Percentiles rank a stretch among this genome's conserved stretches.
Evolutionary conservation across 2,329 filamentous ascomycete genomes (phyloP).

Genomic region (Aspergillus aculeatus): DNA sequence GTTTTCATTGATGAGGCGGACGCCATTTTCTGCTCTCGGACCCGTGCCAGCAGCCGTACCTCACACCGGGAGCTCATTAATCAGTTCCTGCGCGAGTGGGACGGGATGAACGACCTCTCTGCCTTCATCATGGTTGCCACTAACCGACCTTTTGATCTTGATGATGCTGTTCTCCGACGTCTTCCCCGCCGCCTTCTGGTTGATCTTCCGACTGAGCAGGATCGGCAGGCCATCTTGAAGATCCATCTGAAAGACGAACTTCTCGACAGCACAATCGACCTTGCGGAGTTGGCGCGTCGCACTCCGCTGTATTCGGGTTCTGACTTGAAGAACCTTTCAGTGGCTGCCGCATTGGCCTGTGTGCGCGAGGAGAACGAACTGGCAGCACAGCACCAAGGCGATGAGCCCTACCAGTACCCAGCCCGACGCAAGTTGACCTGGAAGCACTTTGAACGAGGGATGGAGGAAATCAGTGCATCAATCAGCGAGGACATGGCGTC

Average conservation of each 20-base stretch:
- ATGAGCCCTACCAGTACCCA: slow-evolving; percentile 60
- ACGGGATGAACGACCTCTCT: slow-evolving; percentile 77
- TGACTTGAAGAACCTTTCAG: slow-evolving; percentile 53
- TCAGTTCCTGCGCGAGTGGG: slow-evolving; percentile 95
- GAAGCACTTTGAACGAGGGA: slow-evolving; percentile 78
- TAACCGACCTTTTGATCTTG: slow-evolving; percentile 91
- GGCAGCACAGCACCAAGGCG: slow-evolving; percentile 36
- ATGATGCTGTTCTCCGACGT: slow-evolving; percentile 57
- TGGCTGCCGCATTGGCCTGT: slow-evolving; percentile 50
- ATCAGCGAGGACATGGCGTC: slow-evolving; percentile 92
- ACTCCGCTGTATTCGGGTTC: slow-evolving; percentile 54
- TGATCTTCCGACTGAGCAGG: slow-evolving; percentile 48
- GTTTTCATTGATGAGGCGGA: slow-evolving; percentile 98
- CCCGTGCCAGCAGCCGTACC: slow-evolving; percentile 60
- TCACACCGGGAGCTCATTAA: slow-evolving; percentile 89
- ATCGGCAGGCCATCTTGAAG: slow-evolving; percentile 49
- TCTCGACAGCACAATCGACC: slow-evolving; percentile 42
- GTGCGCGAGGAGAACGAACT: slow-evolving; percentile 49
- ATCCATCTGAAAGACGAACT: slow-evolving; percentile 51
- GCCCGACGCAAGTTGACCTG: slow-evolving; percentile 64
- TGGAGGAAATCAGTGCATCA: slow-evolving; percentile 86
- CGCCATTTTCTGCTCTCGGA: slow-evolving; percentile 79
- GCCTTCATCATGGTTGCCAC: slow-evolving; percentile 99
- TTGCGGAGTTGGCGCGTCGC: slow-evolving; percentile 44
- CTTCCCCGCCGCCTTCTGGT: slow-evolving; percentile 51